Evolutionary conservation across 768 basidiomycete species (phyloP).

Genomic region (Aureoboletus auriporus): DNA sequence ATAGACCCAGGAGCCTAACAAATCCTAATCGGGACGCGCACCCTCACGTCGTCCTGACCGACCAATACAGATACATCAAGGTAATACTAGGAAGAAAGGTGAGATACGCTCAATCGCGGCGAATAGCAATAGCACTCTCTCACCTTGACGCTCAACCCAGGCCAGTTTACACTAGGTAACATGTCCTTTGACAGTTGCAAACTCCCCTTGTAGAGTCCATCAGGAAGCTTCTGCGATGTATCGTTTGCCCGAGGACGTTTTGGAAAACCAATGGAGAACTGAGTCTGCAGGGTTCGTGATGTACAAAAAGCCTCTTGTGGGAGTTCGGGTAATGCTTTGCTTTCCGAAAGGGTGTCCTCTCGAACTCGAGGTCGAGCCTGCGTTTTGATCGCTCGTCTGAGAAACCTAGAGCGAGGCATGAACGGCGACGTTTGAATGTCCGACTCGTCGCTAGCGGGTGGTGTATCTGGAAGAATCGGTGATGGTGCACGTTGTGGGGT

Average conservation of each 20-base stretch:
- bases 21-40: conserved; percentile 59
- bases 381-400: conserved; percentile 30
- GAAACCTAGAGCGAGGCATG: conserved; percentile 17
- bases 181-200: conserved; percentile 53
- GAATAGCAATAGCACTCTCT: conserved; percentile 11
- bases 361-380: conserved; percentile 13
- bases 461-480: conserved; percentile 48
- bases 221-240: conserved; percentile 52
- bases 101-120: conserved; percentile 8
- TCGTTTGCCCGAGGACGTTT: conserved; percentile 54
- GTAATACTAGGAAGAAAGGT: conserved; percentile 51
- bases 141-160: conserved; percentile 66
- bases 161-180: conserved; percentile 64
- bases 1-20: conserved; percentile 28
- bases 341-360: conserved; percentile 2
- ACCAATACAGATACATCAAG: conserved; percentile 66
- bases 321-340: conserved; percentile 26
- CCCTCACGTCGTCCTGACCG: conserved; percentile 58
- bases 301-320: conserved; percentile 17
- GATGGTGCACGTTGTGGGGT: conserved; percentile 38
- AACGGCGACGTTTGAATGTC: conserved; percentile 17
- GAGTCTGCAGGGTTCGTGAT: conserved; percentile 29
- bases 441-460: conserved; percentile 45
- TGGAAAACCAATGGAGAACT: conserved; percentile 64
- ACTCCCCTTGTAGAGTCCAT: conserved; percentile 63